phyloP scores from a whole-genome alignment of 305 asterid genomes.

The Ruellia speciosa region DNA sequence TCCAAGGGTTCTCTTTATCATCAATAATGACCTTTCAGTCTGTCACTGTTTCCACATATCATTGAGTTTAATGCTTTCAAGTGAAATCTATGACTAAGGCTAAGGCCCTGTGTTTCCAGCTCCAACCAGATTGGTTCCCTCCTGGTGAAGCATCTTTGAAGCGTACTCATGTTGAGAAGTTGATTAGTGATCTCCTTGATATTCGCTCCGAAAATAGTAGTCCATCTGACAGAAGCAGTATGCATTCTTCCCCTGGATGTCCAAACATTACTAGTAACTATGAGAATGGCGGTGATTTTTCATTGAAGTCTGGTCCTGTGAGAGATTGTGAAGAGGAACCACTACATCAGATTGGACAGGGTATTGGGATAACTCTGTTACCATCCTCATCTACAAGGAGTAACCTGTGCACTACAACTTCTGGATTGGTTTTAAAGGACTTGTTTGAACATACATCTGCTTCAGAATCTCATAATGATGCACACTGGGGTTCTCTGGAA shows the following conservation, averaged over 20 bases:
- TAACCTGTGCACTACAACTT: neutral
- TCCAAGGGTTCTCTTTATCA: too few species aligned
- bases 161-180: neutral
- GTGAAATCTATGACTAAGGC: neutral
- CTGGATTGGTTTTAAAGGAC: constrained; percentile 21
- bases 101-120: neutral
- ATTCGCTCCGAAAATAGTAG: neutral
- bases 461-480: constrained; percentile 35
- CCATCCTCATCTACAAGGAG: neutral
- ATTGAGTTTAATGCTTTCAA: neutral
- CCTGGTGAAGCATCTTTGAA: neutral
- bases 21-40: too few species aligned
- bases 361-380: neutral
- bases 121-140: neutral
- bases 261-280: neutral
- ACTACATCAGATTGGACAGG: neutral
- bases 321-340: neutral
- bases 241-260: neutral
- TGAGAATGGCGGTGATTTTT: neutral
- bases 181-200: neutral
- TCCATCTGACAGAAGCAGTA: neutral
- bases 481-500: constrained; percentile 38
- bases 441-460: constrained; percentile 47
- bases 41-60: neutral
- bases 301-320: neutral